Evolutionary conservation across 305 asterid species (phyloP).

Genomic region (Ajuga reptans): DNA sequence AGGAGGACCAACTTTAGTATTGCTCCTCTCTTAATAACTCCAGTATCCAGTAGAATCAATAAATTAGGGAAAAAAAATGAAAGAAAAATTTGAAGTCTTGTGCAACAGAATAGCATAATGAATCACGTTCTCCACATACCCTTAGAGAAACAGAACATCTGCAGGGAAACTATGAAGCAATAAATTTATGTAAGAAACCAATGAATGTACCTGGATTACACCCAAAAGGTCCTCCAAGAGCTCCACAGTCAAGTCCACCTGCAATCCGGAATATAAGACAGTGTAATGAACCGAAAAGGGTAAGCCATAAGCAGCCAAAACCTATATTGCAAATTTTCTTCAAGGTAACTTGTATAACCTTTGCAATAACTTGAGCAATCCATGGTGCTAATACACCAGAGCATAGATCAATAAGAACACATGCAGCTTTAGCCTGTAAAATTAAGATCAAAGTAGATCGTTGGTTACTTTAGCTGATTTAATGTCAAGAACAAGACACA

Average conservation of each 20-base stretch:
- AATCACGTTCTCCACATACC: conserved; percentile 9
- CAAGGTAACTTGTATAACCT: conserved; percentile 41
- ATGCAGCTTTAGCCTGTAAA: conserved; percentile 86
- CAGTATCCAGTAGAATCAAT: background rate
- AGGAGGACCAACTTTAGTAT: conserved; percentile 1
- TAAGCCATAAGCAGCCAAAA: conserved; percentile 20
- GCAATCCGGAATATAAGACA: conserved; percentile 23
- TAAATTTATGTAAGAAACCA: conserved; percentile 16
- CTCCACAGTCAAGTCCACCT: conserved; percentile 89
- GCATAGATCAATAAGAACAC: conserved; percentile 89
- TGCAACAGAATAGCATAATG: conserved; percentile 15
- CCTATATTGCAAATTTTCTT: conserved; percentile 8
- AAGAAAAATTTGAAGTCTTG: background rate
- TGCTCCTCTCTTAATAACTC: background rate
- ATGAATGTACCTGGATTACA: conserved; percentile 61
- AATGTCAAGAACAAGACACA: conserved; percentile 14
- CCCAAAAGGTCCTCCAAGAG: conserved; percentile 91
- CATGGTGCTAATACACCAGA: conserved; percentile 87
- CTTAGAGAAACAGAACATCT: conserved; percentile 13
- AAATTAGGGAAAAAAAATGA: background rate
- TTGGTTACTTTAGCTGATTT: conserved; percentile 16
- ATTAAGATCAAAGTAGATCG: conserved; percentile 16
- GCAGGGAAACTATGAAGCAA: background rate
- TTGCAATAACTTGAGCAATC: conserved; percentile 88
- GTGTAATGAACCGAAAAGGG: conserved; percentile 14